Base-by-base conservation (phyloP, 2,329 filamentous ascomycete species). In the Sporothrix mexicana region DNA sequence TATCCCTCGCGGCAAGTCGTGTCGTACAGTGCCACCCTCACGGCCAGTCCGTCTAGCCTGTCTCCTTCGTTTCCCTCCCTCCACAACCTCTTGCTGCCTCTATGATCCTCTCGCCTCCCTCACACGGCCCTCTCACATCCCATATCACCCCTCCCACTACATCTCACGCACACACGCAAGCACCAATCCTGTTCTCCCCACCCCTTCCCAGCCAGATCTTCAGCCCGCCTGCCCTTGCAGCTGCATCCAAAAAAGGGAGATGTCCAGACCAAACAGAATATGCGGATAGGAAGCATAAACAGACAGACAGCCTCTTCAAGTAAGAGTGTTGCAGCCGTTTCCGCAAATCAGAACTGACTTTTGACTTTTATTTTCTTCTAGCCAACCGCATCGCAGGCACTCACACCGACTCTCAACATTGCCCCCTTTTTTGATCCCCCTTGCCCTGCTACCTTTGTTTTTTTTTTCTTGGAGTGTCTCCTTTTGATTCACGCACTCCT, bases 171-270 rank as follows among this genome's bases (percentile, higher is more conserved):
- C 13, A 6, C 10, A 70, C 5, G 3, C 41, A 51, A 67, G 12
- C 62, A 72, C 76, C 76, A 75, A 74, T 76, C 75, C 74, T 62
- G 66, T 59, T 70, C 7, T 55, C 17, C 68, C 10, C 67, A 64
- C 64, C 23, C 51, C 59, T 72, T 61, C 41, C 23, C 51, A 67
- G 55, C 73, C 45, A 71, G 70, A 74, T 74, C 73, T 62, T 67
- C 55, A 71, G 73, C 75, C 74, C 51, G 69, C 69, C 25, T 45
- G 72, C 73, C 74, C 73, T 69, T 75, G 75, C 75, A 75, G 74
- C 59, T 71, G 51, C 57, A 41, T 23, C 25, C 7, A 47, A 53
- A 51, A 36, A 43, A 59, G 62, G 61, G 49, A 68, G 61, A 72
- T 20, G 30, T 30, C 72, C 57, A 70, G 53, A 57, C 73, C 30